Percentiles rank a stretch among this genome's conserved stretches.
Evolutionary conservation across 768 basidiomycete species (phyloP).

Genomic region (Cytidiella melzeri): DNA sequence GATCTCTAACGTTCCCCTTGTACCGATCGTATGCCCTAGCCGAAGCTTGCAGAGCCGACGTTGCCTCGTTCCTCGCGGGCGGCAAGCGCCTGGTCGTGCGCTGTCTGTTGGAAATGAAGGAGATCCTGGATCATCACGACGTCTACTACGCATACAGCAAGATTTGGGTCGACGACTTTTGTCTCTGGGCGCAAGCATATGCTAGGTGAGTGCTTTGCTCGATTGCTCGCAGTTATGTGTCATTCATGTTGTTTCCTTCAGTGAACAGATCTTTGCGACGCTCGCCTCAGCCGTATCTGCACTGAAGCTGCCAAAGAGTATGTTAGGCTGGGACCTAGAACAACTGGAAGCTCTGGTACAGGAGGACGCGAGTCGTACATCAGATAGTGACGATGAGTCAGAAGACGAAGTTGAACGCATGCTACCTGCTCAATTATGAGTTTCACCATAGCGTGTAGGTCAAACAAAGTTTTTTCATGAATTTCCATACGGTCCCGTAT

Average conservation of each 20-base stretch:
- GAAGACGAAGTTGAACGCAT: constrained; percentile 25
- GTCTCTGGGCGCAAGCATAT: constrained; percentile 68
- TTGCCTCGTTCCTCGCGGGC: constrained; percentile 46
- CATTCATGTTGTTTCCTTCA: constrained; percentile 27
- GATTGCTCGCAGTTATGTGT: not conserved
- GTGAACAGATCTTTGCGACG: constrained; percentile 47
- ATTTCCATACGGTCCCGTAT: too few relatives aligned
- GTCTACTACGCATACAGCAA: constrained; percentile 87
- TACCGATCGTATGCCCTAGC: constrained; percentile 74
- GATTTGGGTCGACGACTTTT: constrained; percentile 82
- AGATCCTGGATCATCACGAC: constrained; percentile 73
- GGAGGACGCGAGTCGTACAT: constrained; percentile 29
- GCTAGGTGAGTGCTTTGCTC: constrained; percentile 48
- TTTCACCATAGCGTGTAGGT: too few relatives aligned
- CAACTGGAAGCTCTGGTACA: constrained; percentile 54
- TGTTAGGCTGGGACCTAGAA: constrained; percentile 68
- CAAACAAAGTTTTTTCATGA: too few relatives aligned
- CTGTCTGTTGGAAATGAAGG: constrained; percentile 65
- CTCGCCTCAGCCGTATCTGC: constrained; percentile 39
- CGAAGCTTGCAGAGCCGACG: constrained; percentile 61
- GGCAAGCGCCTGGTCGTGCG: constrained; percentile 61
- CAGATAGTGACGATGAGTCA: constrained; percentile 71
- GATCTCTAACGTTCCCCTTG: constrained; percentile 69
- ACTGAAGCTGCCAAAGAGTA: constrained; percentile 42
- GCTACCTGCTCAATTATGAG: constrained; percentile 16